Percentiles rank a stretch among this genome's conserved stretches.
These are phyloP conservation scores for Mycena belliarum DNA, from an alignment of 768 basidiomycete species.

Conservation along the genomic window DNA sequence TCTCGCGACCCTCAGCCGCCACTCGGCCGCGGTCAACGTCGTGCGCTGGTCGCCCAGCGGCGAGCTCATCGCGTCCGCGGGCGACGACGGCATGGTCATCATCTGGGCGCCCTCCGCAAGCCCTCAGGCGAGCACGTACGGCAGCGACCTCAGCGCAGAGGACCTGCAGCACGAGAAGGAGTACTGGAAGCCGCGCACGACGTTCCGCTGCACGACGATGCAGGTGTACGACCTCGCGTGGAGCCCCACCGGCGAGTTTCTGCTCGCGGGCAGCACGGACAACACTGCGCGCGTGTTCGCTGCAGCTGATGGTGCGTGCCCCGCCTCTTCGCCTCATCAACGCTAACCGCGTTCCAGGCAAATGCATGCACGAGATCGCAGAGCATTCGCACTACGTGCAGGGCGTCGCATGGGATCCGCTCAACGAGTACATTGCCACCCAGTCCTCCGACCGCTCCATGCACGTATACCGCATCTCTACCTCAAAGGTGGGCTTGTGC, in stretches of 20 bases:
- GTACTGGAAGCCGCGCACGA: conserved; percentile 88
- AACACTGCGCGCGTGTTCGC: conserved; percentile 88
- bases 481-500: conserved; percentile 26
- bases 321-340: background rate
- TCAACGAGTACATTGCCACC: conserved; percentile 96
- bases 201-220: conserved; percentile 89
- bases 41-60: conserved; percentile 95
- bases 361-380: conserved; percentile 85
- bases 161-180: conserved; percentile 91
- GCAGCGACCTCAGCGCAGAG: conserved; percentile 77
- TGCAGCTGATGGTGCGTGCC: conserved; percentile 62
- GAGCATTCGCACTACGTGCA: conserved; percentile 98
- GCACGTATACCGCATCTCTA: conserved; percentile 87
- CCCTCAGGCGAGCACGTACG: conserved; percentile 72
- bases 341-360: conserved; percentile 49
- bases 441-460: conserved; percentile 96
- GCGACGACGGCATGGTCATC: conserved; percentile 98
- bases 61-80: conserved; percentile 92
- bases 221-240: conserved; percentile 98
- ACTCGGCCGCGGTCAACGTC: conserved; percentile 94
- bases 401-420: conserved; percentile 98
- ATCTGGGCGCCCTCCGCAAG: conserved; percentile 87
- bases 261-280: conserved; percentile 94
- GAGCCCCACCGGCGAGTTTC: conserved; percentile 93
- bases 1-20: conserved; percentile 88